phyloP scores from a whole-genome alignment of 1,284 basidiomycete genomes.

The Rhodotorula sp. region DNA sequence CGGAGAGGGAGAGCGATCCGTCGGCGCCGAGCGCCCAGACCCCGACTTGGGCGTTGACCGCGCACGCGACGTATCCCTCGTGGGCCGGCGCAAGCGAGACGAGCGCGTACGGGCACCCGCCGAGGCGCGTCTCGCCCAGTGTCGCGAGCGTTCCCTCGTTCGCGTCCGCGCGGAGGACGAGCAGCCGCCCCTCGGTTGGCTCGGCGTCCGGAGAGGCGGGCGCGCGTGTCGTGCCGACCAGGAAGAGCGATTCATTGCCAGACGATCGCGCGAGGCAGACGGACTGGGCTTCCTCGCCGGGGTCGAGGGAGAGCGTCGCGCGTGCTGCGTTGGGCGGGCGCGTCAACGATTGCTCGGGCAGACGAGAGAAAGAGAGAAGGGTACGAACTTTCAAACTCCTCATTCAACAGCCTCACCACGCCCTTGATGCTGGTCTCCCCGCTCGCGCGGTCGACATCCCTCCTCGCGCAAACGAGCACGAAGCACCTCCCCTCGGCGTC shows the following conservation, averaged over 20 bases:
- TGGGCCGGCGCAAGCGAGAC: conserved; percentile 5
- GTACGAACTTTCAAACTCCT: conserved; percentile 39
- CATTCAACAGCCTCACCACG: conserved; percentile 39
- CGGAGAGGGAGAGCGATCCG: conserved; percentile 20
- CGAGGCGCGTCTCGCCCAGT: background rate
- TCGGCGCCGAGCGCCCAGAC: background rate
- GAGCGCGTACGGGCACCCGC: conserved; percentile 42
- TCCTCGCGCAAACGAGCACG: conserved; percentile 40
- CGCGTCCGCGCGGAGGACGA: conserved; percentile 11
- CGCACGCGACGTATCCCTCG: conserved; percentile 34
- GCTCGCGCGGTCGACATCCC: conserved; percentile 39
- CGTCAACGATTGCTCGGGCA: background rate
- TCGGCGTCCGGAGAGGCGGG: conserved; percentile 13
- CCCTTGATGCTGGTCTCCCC: conserved; percentile 24
- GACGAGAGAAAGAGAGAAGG: background rate
- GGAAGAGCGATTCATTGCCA: conserved; percentile 19
- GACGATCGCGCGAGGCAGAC: background rate
- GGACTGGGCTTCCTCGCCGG: conserved; percentile 5
- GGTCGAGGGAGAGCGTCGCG: background rate
- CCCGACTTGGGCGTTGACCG: conserved; percentile 42
- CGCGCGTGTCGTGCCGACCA: conserved; percentile 36
- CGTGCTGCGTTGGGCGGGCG: background rate
- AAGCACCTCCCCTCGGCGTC: conserved; percentile 29
- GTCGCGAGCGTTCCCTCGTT: background rate
- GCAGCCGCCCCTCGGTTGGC: conserved; percentile 38